Conservation (phyloP, 371 early-diverging fungal species). For the Coemansia sp. region DNA sequence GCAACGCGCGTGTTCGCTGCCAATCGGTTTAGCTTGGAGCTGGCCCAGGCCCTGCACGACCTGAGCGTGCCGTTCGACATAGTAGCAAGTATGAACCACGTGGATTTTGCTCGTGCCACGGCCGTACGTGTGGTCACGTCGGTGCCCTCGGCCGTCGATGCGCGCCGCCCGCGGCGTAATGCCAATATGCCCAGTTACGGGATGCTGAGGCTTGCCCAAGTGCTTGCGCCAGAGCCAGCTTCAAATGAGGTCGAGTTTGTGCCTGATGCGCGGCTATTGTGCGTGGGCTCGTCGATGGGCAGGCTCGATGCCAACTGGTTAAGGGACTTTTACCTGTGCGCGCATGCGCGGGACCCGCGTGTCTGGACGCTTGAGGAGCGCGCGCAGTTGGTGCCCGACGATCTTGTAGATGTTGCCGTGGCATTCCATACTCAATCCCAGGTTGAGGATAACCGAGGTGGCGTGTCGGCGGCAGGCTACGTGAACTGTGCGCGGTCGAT, state of each 20-base stretch:
- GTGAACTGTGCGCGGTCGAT: not conserved
- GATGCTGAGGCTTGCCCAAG: slow-evolving; percentile 13
- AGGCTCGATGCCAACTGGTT: slow-evolving; percentile 21
- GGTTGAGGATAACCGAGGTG: slow-evolving; percentile 3
- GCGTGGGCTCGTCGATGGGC: slow-evolving; percentile 28
- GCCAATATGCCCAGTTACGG: slow-evolving; percentile 23
- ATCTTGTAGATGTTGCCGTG: slow-evolving; percentile 23
- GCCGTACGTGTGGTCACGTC: slow-evolving; percentile 18
- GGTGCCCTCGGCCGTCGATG: slow-evolving; percentile 23
- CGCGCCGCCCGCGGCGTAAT: not conserved
- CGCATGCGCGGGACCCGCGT: slow-evolving; percentile 12
- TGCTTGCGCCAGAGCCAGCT: not conserved
- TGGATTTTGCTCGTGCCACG: slow-evolving; percentile 19
- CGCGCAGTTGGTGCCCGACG: slow-evolving; percentile 2
- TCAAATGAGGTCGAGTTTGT: not conserved
- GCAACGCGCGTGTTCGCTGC: not conserved
- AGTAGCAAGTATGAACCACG: slow-evolving; percentile 20
- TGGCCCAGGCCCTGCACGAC: slow-evolving; percentile 33
- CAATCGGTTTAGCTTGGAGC: slow-evolving; percentile 18
- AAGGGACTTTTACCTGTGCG: slow-evolving; percentile 30
- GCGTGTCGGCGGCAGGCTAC: not conserved
- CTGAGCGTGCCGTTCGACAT: slow-evolving; percentile 9
- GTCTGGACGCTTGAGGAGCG: not conserved
- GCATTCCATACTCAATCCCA: slow-evolving; percentile 29
- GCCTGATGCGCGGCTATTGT: slow-evolving; percentile 19